Evolutionary conservation across 805 yeast species (phyloP).

Genomic region (Spathaspora passalidarum): DNA sequence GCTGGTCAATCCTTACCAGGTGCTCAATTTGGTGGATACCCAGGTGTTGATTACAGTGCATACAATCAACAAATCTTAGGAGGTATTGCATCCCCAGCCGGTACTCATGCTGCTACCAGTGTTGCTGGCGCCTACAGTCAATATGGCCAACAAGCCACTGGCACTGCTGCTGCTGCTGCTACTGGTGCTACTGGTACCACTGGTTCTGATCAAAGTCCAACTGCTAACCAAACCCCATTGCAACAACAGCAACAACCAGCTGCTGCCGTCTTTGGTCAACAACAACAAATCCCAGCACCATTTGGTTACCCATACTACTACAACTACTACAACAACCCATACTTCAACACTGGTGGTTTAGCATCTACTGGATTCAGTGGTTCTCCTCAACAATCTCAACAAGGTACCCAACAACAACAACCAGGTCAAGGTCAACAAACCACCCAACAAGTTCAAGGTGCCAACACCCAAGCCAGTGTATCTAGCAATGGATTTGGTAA

Average conservation of each 20-base stretch:
- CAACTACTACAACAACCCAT: conserved; percentile 40
- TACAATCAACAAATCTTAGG: conserved; percentile 34
- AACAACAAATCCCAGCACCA: conserved; percentile 34
- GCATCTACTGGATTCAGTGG: conserved; percentile 19
- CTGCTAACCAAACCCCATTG: conserved; percentile 19
- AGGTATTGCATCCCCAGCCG: conserved; percentile 27
- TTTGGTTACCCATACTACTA: conserved; percentile 41
- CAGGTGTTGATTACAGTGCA: conserved; percentile 41
- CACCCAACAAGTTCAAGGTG: conserved; percentile 5
- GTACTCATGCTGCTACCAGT: conserved; percentile 21
- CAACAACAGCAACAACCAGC: conserved; percentile 21
- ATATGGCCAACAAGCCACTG: conserved; percentile 13
- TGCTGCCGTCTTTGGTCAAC: conserved; percentile 10
- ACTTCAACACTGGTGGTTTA: conserved; percentile 27
- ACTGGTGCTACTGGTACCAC: conserved; percentile 12
- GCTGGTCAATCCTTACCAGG: conserved; percentile 36
- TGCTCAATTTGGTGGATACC: conserved; percentile 40
- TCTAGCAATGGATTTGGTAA: conserved; percentile 6
- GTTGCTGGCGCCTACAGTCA: conserved; percentile 8
- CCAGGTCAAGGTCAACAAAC: conserved; percentile 8
- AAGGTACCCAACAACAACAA: conserved; percentile 7
- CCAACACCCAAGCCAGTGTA: not conserved
- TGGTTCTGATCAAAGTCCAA: conserved; percentile 32
- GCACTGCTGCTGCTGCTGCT: conserved; percentile 2
- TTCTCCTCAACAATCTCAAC: conserved; percentile 14